A percentile compares a stretch with the other conserved stretches of the same genome.
Evolutionary conservation across 2,329 filamentous ascomycete genomes (phyloP).

Genomic region (Falciphora oryzae): DNA sequence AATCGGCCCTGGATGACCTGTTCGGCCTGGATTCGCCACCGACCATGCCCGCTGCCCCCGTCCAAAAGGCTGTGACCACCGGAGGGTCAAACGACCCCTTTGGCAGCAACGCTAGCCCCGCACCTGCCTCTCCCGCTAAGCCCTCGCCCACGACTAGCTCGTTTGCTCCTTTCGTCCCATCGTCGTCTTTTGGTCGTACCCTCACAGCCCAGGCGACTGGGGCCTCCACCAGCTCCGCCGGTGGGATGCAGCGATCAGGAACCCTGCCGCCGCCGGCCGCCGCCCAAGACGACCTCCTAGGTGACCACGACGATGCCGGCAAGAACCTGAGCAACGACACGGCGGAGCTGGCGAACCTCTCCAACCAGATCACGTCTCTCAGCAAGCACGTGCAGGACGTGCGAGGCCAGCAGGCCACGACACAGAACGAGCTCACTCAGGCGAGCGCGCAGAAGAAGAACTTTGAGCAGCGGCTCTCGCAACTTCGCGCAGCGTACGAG

Average conservation of each 20-base stretch:
- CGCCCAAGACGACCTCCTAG: constrained; percentile 70
- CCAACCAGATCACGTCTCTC: constrained; percentile 87
- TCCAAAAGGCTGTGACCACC: constrained; percentile 61
- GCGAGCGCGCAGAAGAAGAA: constrained; percentile 84
- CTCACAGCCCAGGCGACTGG: constrained; percentile 74
- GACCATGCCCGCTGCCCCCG: constrained; percentile 38
- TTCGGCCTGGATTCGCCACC: constrained; percentile 78
- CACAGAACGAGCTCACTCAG: constrained; percentile 77
- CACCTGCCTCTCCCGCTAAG: constrained; percentile 49
- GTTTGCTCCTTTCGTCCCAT: constrained; percentile 90
- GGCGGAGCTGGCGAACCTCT: constrained; percentile 88
- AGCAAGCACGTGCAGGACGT: constrained; percentile 94
- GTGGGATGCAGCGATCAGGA: constrained; percentile 31
- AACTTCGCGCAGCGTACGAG: constrained; percentile 84
- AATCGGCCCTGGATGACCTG: constrained; percentile 82
- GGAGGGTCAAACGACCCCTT: constrained; percentile 72
- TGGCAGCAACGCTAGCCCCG: constrained; percentile 39
- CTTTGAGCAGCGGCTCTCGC: constrained; percentile 81
- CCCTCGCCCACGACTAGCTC: constrained; percentile 41
- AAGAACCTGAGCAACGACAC: constrained; percentile 83
- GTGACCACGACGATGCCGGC: constrained; percentile 86
- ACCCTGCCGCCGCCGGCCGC: constrained; percentile 16
- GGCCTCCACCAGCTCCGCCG: constrained; percentile 41
- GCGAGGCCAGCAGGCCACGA: constrained; percentile 70
- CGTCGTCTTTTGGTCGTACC: constrained; percentile 84